A percentile compares a stretch with the other conserved stretches of the same genome.
Conservation (phyloP, 1,284 basidiomycete genomes). For the Melampsora abietis-canadensis region DNA sequence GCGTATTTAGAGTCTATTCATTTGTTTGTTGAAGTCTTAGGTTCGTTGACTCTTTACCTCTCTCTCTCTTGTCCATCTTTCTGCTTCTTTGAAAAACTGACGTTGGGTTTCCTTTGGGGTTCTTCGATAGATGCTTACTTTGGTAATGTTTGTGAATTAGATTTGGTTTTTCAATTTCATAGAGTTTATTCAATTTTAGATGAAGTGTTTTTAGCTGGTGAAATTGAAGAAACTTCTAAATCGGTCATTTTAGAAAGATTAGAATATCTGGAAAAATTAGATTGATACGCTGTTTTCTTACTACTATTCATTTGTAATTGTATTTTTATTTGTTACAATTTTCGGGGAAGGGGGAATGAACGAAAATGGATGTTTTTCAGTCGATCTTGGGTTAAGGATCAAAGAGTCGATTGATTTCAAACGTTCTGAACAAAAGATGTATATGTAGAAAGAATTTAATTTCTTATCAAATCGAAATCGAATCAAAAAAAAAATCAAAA, state of each 20-base stretch:
- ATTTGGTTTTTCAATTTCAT: slow-evolving; percentile 98
- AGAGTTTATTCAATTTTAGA: slow-evolving; percentile 95
- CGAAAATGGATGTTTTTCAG: no score
- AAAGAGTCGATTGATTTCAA: no score
- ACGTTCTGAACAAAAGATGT: no score
- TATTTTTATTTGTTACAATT: neutral
- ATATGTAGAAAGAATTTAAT: no score
- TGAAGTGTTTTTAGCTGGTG: slow-evolving; percentile 97
- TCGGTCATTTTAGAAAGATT: slow-evolving; percentile 84
- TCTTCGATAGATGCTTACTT: slow-evolving; percentile 83
- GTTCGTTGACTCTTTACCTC: slow-evolving; percentile 61
- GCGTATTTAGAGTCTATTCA: slow-evolving; percentile 96
- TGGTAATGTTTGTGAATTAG: slow-evolving; percentile 93
- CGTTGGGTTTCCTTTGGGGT: neutral
- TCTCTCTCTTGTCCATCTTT: neutral
- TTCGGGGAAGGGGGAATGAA: no score
- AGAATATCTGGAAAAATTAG: slow-evolving; percentile 56
- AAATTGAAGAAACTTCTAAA: slow-evolving; percentile 96
- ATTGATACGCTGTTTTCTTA: neutral
- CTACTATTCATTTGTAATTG: neutral
- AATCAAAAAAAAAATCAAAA: slow-evolving; percentile 2
- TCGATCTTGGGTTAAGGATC: no score
- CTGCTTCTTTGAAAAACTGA: slow-evolving; percentile 3
- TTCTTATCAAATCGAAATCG: neutral
- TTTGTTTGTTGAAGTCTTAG: slow-evolving; percentile 95